Evolutionary conservation across 2,329 filamentous ascomycete genomes (phyloP).

Genomic region (Penicillium griseofulvum): DNA sequence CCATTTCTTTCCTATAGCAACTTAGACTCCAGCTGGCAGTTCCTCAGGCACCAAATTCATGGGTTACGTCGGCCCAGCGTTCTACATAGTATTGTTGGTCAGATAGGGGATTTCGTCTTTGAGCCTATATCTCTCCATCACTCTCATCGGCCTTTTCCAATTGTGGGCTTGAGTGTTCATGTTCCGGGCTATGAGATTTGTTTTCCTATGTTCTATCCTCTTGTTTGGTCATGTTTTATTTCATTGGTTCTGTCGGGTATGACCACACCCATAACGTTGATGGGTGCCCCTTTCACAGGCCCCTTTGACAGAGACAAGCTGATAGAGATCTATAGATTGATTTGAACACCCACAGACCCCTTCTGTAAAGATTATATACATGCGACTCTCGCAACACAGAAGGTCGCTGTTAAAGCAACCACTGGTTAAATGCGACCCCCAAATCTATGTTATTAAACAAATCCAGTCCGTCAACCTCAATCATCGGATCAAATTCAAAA

Average conservation of each 20-base stretch:
- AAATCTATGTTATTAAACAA: slow-evolving; percentile 24
- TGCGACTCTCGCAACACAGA: neutral
- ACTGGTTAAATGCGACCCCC: slow-evolving; percentile 22
- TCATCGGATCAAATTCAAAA: slow-evolving; percentile 11
- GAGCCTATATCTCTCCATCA: slow-evolving; percentile 10
- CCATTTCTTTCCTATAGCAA: slow-evolving; percentile 4
- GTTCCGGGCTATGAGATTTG: neutral
- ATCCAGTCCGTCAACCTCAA: slow-evolving; percentile 17
- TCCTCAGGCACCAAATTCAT: slow-evolving; percentile 9
- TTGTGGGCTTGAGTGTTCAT: slow-evolving; percentile 14
- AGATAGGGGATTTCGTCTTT: slow-evolving; percentile 8
- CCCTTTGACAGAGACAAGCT: neutral
- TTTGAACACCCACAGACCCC: neutral
- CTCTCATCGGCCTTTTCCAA: slow-evolving; percentile 13
- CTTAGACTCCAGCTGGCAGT: neutral
- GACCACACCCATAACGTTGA: neutral
- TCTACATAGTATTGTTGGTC: slow-evolving; percentile 13
- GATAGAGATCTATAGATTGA: neutral
- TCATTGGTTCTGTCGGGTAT: neutral
- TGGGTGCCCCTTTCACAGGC: too few species aligned
- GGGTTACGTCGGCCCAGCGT: slow-evolving; percentile 6
- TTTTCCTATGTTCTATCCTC: too few species aligned
- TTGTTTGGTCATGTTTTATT: too few species aligned
- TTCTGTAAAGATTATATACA: neutral
- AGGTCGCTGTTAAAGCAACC: slow-evolving; percentile 12